phyloP scores from a whole-genome alignment of 768 basidiomycete genomes.

The Porpolomopsis calyptriformis region DNA sequence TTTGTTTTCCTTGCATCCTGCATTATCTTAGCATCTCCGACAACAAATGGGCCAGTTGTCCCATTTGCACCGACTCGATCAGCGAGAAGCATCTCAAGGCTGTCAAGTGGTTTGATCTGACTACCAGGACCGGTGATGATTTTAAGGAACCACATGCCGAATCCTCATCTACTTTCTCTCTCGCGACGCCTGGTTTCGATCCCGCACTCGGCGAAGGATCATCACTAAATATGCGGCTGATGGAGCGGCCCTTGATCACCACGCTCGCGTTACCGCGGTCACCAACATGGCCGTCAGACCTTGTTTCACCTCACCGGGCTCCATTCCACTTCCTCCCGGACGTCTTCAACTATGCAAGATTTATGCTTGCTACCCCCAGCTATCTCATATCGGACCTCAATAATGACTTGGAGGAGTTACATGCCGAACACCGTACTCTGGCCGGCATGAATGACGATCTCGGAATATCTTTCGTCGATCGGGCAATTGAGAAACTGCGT shows the following conservation, averaged over 20 bases:
- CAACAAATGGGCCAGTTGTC: constrained; percentile 87
- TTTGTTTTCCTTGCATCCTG: constrained; percentile 89
- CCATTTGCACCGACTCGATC: constrained; percentile 92
- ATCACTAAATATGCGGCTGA: constrained; percentile 71
- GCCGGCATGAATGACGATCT: constrained; percentile 64
- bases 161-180: constrained; percentile 28
- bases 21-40: constrained; percentile 82
- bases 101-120: constrained; percentile 80
- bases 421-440: constrained; percentile 55
- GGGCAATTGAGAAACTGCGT: constrained; percentile 65
- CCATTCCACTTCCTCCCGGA: constrained; percentile 96
- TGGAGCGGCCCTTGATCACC: constrained; percentile 89
- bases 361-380: constrained; percentile 90
- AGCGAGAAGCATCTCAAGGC: constrained; percentile 84
- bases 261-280: constrained; percentile 92
- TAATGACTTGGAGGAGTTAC: constrained; percentile 62
- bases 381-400: constrained; percentile 71
- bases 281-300: constrained; percentile 85
- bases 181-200: constrained; percentile 25
- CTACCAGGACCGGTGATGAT: constrained; percentile 23
- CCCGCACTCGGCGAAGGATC: constrained; percentile 43
- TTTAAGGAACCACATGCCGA: constrained; percentile 20
- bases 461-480: constrained; percentile 68
- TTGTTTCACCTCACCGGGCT: constrained; percentile 82
- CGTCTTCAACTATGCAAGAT: constrained; percentile 76